These are phyloP conservation scores for Plectosphaerella plurivora DNA, from an alignment of 2,329 filamentous ascomycete species.

Conservation along the genomic window DNA sequence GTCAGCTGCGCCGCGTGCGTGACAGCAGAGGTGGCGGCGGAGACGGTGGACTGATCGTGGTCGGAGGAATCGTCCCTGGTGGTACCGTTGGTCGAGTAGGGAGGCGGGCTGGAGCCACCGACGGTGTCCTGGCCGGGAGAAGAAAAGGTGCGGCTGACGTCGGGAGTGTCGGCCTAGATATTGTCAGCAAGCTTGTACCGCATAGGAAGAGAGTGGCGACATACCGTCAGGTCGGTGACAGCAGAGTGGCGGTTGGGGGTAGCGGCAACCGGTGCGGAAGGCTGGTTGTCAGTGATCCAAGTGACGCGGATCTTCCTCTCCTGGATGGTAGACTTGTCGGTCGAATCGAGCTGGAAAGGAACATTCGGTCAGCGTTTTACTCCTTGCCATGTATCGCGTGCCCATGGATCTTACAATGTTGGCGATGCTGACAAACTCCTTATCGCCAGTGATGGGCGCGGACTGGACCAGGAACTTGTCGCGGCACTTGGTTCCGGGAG, in stretches of 20 bases:
- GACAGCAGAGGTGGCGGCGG: constrained; percentile 42
- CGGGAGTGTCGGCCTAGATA: constrained; percentile 35
- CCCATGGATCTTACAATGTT: constrained; percentile 17
- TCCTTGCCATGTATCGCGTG: background rate
- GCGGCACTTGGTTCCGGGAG: constrained; percentile 80
- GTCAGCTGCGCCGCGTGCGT: constrained; percentile 36
- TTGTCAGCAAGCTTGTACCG: background rate
- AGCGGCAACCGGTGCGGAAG: constrained; percentile 13
- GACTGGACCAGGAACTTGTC: constrained; percentile 98
- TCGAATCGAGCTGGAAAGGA: constrained; percentile 66
- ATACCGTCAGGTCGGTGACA: constrained; percentile 23
- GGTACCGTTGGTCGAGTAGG: constrained; percentile 20
- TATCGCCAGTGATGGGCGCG: constrained; percentile 74
- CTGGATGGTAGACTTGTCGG: constrained; percentile 71
- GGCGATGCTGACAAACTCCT: constrained; percentile 76
- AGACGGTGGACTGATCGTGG: constrained; percentile 24
- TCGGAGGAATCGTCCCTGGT: constrained; percentile 22
- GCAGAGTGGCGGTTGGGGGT: constrained; percentile 37
- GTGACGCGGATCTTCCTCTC: constrained; percentile 95
- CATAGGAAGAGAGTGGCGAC: background rate
- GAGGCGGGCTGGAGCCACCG: constrained; percentile 25
- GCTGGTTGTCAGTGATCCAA: constrained; percentile 66
- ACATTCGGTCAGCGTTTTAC: background rate
- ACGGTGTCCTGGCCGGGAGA: constrained; percentile 32
- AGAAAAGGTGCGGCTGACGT: constrained; percentile 37